Evolutionary conservation across 2,329 filamentous ascomycete species (phyloP).

Genomic region (Fusarium praegraminearum): DNA sequence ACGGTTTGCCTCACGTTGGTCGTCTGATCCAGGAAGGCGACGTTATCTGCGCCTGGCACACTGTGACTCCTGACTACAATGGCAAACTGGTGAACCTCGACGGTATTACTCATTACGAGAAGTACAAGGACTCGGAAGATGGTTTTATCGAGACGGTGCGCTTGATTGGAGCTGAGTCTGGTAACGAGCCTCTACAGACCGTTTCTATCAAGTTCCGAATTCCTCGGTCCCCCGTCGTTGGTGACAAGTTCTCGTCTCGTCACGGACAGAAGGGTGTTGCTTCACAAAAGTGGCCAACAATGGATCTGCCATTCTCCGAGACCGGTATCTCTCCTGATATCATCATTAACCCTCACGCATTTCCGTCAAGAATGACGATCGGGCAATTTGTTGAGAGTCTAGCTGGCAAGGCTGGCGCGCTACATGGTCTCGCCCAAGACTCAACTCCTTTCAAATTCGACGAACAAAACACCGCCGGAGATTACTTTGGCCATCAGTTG

Average conservation of each 20-base stretch:
- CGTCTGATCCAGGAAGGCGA: constrained; percentile 83
- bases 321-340: constrained; percentile 96
- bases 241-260: constrained; percentile 98
- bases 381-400: constrained; percentile 79
- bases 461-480: constrained; percentile 89
- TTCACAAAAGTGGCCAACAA: constrained; percentile 93
- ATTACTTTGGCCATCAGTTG: constrained; percentile 96
- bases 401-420: constrained; percentile 91
- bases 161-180: constrained; percentile 86
- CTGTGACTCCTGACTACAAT: constrained; percentile 82
- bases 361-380: constrained; percentile 99
- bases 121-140: constrained; percentile 92
- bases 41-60: constrained; percentile 89
- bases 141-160: constrained; percentile 94
- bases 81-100: constrained; percentile 87
- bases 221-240: constrained; percentile 90
- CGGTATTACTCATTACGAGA: constrained; percentile 86
- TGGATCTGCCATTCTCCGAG: constrained; percentile 97
- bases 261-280: constrained; percentile 98
- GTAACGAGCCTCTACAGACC: constrained; percentile 84
- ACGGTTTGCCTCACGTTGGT: constrained; percentile 87
- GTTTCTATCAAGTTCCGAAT: constrained; percentile 94
- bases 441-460: constrained; percentile 95
- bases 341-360: constrained; percentile 99
- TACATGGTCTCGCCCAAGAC: constrained; percentile 96